Evolutionary conservation across 2,329 filamentous ascomycete species (phyloP).

Genomic region (Mariannaea elegans): DNA sequence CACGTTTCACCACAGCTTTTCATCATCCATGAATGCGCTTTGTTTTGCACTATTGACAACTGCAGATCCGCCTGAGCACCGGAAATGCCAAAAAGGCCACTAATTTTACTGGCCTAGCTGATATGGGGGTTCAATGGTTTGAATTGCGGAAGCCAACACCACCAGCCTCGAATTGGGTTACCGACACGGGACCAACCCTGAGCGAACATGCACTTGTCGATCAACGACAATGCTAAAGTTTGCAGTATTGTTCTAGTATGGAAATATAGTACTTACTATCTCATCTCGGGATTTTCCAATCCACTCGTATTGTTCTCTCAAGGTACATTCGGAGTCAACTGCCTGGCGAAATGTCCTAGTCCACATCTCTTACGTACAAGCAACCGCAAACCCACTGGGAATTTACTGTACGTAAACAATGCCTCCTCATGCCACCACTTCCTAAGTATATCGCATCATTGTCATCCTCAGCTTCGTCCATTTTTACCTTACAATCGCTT

Average conservation of each 20-base stretch:
- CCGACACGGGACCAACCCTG: too few species aligned
- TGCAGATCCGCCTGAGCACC: not conserved
- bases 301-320: not conserved
- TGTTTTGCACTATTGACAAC: not conserved
- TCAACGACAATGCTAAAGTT: too few species aligned
- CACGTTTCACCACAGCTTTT: constrained; percentile 2
- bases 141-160: too few species aligned
- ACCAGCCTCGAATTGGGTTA: not conserved
- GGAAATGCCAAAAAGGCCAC: not conserved
- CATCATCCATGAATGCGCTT: not conserved
- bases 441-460: constrained; percentile 8
- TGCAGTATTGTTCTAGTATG: too few species aligned
- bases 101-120: too few species aligned
- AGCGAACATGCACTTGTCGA: too few species aligned
- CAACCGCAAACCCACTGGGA: not conserved
- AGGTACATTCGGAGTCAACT: not conserved
- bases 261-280: too few species aligned
- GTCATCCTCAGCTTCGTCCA: not conserved
- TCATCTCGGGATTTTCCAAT: not conserved
- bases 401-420: constrained; percentile 22
- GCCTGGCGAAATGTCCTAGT: not conserved
- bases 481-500: not conserved
- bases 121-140: not conserved
- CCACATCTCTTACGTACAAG: constrained; percentile 20
- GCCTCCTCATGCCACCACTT: constrained; percentile 6